Conservation (phyloP, 2,329 filamentous ascomycete species). For the Botrytis pseudocinerea region DNA sequence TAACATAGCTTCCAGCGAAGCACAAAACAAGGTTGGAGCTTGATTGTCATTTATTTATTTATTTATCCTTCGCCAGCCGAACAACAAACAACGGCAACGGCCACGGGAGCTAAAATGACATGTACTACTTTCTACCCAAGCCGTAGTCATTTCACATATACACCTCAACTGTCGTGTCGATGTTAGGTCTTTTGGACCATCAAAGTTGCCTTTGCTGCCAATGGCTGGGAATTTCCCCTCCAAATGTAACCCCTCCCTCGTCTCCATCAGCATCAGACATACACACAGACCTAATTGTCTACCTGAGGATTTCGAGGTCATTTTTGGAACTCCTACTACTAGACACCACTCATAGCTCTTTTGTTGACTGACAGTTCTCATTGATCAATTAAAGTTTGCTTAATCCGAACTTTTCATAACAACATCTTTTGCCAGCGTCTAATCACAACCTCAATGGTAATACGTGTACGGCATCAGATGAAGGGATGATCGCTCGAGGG, state of each 20-base stretch:
- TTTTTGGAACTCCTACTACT: not conserved
- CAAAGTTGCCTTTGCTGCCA: not conserved
- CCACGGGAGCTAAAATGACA: not conserved
- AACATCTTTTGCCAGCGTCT: not conserved
- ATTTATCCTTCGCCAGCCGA: not conserved
- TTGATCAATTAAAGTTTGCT: not conserved
- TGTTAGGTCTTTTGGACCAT: not conserved
- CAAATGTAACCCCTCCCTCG: not conserved
- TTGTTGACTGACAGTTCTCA: not conserved
- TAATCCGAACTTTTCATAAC: constrained; percentile 10
- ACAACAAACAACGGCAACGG: not conserved
- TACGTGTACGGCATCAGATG: constrained; percentile 27
- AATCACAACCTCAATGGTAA: not conserved
- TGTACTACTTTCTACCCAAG: not conserved
- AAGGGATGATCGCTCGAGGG: not conserved
- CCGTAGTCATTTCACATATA: not conserved
- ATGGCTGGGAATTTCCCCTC: not conserved
- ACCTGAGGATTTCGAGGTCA: not conserved
- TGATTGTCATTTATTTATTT: not conserved
- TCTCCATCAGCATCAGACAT: not conserved
- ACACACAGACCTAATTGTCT: not conserved
- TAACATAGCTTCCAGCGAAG: not conserved
- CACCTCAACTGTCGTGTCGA: not conserved
- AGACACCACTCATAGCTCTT: not conserved
- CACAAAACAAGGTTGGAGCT: not conserved